phyloP scores from a whole-genome alignment of 2,329 filamentous ascomycete species.

The Pleoardoris graminearum region DNA sequence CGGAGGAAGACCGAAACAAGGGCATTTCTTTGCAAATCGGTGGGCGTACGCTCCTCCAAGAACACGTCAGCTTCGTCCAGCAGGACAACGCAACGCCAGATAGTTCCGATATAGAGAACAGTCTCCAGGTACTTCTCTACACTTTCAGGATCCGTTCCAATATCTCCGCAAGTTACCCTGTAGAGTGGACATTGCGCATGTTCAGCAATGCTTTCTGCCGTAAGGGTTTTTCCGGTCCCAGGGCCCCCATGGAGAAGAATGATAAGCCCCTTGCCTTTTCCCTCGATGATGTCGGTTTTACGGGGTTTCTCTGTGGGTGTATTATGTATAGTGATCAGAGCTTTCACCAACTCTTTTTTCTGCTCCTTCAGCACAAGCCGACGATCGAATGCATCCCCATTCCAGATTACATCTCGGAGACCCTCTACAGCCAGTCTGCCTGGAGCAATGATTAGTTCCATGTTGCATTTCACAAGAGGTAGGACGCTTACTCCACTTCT shows the following conservation, averaged over 20 bases:
- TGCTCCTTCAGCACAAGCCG: conserved; percentile 7
- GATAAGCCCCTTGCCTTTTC: conserved; percentile 57
- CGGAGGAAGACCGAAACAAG: no score
- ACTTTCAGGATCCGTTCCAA: conserved; percentile 47
- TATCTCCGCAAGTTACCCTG: conserved; percentile 53
- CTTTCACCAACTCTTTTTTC: conserved; percentile 15
- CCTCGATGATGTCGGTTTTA: conserved; percentile 32
- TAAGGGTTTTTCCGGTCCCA: conserved; percentile 47
- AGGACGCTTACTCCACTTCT: conserved; percentile 12
- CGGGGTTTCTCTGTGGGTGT: conserved; percentile 2
- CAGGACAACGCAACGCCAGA: conserved; percentile 55
- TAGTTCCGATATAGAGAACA: conserved; percentile 20
- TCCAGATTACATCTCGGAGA: conserved; percentile 11
- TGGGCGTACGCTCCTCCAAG: conserved; percentile 51
- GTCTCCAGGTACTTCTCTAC: conserved; percentile 52
- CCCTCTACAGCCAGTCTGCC: conserved; percentile 13
- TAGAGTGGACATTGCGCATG: conserved; percentile 54
- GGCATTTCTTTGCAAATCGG: conserved; percentile 21
- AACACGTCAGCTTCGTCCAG: conserved; percentile 51
- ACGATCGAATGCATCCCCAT: conserved; percentile 12
- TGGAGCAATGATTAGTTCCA: neutral
- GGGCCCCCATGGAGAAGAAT: conserved; percentile 55
- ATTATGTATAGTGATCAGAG: conserved; percentile 5
- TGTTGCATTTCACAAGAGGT: no score
- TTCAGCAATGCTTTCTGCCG: conserved; percentile 45